These are phyloP conservation scores for Rhodotorula sp. DNA, from an alignment of 1,284 basidiomycete genomes.

Conservation along the genomic window DNA sequence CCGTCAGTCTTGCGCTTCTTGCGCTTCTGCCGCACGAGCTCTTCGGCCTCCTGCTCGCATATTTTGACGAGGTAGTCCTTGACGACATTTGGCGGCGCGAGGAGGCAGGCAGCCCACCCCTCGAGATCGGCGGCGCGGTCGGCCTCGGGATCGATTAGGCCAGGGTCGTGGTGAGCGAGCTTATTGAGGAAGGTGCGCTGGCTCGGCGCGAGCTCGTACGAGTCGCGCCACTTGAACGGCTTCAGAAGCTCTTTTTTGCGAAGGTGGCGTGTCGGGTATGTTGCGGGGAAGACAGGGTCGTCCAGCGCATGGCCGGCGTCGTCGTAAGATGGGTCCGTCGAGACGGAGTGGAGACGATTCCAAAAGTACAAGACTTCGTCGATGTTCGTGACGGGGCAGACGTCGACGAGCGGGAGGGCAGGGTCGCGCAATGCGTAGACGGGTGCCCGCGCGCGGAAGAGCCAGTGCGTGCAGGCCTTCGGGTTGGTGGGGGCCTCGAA, in stretches of 20 bases:
- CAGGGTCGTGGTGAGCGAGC: constrained; percentile 1
- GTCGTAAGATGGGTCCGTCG: neutral
- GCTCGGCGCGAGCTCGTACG: constrained; percentile 24
- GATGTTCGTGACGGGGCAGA: constrained; percentile 30
- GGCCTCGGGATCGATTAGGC: constrained; percentile 10
- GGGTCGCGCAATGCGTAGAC: constrained; percentile 58
- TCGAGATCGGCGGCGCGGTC: constrained; percentile 21
- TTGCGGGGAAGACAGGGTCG: neutral
- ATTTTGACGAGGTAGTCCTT: constrained; percentile 45
- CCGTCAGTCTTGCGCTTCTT: constrained; percentile 5
- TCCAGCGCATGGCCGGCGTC: neutral
- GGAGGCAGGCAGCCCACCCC: constrained; percentile 52
- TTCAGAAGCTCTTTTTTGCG: neutral
- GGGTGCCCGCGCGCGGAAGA: constrained; percentile 57
- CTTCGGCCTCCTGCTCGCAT: neutral
- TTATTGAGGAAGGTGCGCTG: constrained; percentile 29
- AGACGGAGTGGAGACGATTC: constrained; percentile 54
- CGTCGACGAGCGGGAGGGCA: constrained; percentile 50
- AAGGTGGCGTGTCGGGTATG: neutral
- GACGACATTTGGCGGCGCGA: constrained; percentile 59
- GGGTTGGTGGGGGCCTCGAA: neutral
- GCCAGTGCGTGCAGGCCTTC: constrained; percentile 56
- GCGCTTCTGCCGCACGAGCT: neutral
- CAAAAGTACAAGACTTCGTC: constrained; percentile 57
- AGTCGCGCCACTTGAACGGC: constrained; percentile 20